A percentile compares a stretch with the other conserved stretches of the same genome.
Evolutionary conservation across 1,284 basidiomycete species (phyloP).

Genomic region (Cutaneotrichosporon curvatum): DNA sequence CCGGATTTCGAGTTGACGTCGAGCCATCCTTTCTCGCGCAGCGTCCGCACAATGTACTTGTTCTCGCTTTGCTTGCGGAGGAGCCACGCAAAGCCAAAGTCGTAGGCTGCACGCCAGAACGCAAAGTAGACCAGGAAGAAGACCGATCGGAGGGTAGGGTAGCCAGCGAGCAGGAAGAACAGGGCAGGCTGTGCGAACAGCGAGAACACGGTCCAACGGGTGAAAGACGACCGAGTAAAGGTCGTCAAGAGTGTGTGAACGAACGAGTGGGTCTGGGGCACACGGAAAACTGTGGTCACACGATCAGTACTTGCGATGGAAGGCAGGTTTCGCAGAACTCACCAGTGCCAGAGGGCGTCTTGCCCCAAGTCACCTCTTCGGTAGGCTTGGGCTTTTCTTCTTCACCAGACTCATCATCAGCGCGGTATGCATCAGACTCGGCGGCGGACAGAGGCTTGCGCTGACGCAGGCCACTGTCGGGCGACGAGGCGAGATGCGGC

Average conservation of each 20-base stretch:
- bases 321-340: conserved; percentile 22
- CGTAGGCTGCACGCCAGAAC: conserved; percentile 89
- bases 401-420: conserved; percentile 16
- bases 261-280: conserved; percentile 93
- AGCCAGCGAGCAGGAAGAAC: conserved; percentile 61
- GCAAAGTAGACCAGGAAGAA: conserved; percentile 57
- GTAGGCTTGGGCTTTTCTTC: conserved; percentile 10
- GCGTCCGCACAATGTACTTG: conserved; percentile 80
- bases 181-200: conserved; percentile 70
- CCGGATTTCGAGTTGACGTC: conserved; percentile 51
- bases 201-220: conserved; percentile 73
- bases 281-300: conserved; percentile 68
- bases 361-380: conserved; percentile 70
- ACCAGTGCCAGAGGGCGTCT: conserved; percentile 77
- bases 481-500: too few species aligned
- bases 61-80: conserved; percentile 89
- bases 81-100: conserved; percentile 87
- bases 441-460: neutral
- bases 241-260: conserved; percentile 86
- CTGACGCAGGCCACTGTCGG: neutral
- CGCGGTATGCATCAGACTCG: conserved; percentile 5
- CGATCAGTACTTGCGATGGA: neutral
- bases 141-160: conserved; percentile 46
- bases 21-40: conserved; percentile 78
- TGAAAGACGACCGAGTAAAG: conserved; percentile 81